Evolutionary conservation across 306 rosid genomes (phyloP), one percentile per base, ranked within the genome.

Genomic region (Elaeagnus macrophylla): DNA sequence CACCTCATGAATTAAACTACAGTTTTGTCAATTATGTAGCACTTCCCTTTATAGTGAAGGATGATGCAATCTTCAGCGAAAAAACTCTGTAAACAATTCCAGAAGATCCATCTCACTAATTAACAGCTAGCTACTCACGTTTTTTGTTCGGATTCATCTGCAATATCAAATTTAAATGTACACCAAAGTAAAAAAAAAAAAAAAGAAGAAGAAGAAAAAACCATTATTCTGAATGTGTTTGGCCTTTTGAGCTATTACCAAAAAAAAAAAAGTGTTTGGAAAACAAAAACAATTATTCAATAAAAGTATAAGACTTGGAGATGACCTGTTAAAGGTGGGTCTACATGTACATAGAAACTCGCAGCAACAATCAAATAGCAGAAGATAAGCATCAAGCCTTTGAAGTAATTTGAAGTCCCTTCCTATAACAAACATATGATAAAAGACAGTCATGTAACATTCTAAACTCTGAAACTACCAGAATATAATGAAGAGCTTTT

Each of bases 331-430:
- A 61, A 32, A 20, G 69, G 20, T 48, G 81, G 72, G 66, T 83
- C 95, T 12, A 70, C 77, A 39, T 87, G 95, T 63, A 87, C 94
- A 72, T 78, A 83, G 57, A 87, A 83, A 65, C 95, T 79, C 18
- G 89, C 95, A 19, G 86, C 86, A 7, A 83, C 86, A 65, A 87
- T 83, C 64, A 87, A 79, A 77, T 87, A 87, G 76, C 89, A 83
- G 16, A 87, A 79, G 52, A 87, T 69, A 55, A 87, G 86, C 94
- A 83, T 79, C 51, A 87, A 70, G 50, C 95, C 95, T 52, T 83
- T 83, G 62, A 87, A 79, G 73, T 87, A 83, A 70, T 83, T 79
- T 10, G 93, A 75, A 45, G 86, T 81, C 70, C 95, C 95, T 42
- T 83, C 95, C 95, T 87, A 79, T 76, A 81, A 73, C 46, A 25